These are phyloP conservation scores for Huntiella abstrusa DNA, from an alignment of 2,329 filamentous ascomycete genomes.

Conservation along the genomic window DNA sequence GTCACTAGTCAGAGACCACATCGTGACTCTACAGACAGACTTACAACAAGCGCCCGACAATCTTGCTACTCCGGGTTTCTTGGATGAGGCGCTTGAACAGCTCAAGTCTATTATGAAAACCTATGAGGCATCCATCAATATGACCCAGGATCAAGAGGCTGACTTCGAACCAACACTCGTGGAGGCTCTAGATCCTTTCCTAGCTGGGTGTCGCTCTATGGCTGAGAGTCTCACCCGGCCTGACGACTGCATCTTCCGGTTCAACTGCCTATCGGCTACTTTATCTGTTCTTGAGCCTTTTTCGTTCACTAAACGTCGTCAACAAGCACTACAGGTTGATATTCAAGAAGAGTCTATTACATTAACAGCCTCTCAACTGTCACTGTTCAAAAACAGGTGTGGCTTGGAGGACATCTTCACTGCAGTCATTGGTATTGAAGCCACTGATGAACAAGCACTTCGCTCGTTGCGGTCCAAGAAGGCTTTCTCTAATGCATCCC, in stretches of 20 bases:
- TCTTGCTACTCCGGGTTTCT: conserved; percentile 59
- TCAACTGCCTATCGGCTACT: conserved; percentile 51
- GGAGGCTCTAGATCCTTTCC: conserved; percentile 72
- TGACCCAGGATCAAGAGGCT: conserved; percentile 37
- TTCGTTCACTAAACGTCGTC: conserved; percentile 41
- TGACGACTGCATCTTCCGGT: conserved; percentile 45
- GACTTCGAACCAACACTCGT: conserved; percentile 58
- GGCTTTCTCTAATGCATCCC: conserved; percentile 36
- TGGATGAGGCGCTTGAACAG: conserved; percentile 62
- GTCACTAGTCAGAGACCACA: conserved; percentile 60
- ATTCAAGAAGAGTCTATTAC: conserved; percentile 35
- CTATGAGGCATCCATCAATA: conserved; percentile 62
- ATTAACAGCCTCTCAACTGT: conserved; percentile 49
- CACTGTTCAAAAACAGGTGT: conserved; percentile 56
- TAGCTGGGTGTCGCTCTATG: conserved; percentile 55
- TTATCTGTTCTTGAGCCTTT: conserved; percentile 36
- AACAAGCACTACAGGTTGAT: conserved; percentile 34
- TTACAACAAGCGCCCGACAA: conserved; percentile 52
- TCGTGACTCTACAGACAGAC: conserved; percentile 54
- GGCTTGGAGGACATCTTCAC: conserved; percentile 46
- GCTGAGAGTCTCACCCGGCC: conserved; percentile 40
- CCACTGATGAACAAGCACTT: conserved; percentile 27
- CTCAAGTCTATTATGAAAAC: conserved; percentile 65
- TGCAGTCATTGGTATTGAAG: conserved; percentile 11
- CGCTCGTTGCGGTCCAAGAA: conserved; percentile 27